Evolutionary conservation across 73 alveolate species (phyloP).

Genomic region (Diophrys sp.): DNA sequence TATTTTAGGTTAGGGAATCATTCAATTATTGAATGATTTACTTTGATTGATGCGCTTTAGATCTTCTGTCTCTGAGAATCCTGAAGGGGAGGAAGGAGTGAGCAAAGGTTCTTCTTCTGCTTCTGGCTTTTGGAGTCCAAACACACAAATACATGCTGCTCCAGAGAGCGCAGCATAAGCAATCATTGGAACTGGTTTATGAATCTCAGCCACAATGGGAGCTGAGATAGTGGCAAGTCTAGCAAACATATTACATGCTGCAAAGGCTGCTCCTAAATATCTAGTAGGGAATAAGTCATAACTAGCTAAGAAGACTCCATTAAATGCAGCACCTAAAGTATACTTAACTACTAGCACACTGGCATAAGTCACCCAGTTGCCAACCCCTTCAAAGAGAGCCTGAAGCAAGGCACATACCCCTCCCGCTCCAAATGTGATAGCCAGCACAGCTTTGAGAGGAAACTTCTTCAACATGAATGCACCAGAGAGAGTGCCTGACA

Average conservation of each 20-base stretch:
- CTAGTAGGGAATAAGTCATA: conserved; percentile 30
- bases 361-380: neutral
- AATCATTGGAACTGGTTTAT: conserved; percentile 41
- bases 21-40: too few species aligned
- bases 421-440: neutral
- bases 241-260: conserved; percentile 34
- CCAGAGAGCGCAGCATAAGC: neutral
- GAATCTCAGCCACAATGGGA: conserved; percentile 29
- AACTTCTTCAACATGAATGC: neutral
- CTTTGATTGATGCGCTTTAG: too few species aligned
- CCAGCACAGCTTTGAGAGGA: neutral
- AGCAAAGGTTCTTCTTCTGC: neutral
- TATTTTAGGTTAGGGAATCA: conserved; percentile 70
- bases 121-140: neutral
- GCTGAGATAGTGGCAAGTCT: conserved; percentile 16
- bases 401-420: neutral
- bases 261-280: conserved; percentile 18
- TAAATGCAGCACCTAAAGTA: conserved; percentile 20
- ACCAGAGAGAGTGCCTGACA: neutral
- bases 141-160: neutral
- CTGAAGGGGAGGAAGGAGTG: too few species aligned
- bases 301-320: conserved; percentile 19
- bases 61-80: too few species aligned
- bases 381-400: neutral
- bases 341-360: neutral